Evolutionary conservation across 345 rosid species (phyloP).

Genomic region (Camelina laxa): DNA sequence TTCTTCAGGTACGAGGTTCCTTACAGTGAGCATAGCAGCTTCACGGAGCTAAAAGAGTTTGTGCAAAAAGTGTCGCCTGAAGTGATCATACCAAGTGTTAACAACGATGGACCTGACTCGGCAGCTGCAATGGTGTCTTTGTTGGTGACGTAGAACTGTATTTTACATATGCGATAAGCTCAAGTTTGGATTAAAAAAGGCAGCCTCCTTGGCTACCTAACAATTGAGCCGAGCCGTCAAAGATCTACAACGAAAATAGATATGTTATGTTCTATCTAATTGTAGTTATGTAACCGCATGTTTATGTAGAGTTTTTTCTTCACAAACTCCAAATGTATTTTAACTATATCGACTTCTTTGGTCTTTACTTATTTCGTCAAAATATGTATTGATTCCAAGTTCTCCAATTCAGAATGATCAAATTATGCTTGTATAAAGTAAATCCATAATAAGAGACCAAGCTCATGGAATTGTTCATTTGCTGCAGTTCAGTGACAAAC

Average conservation of each 20-base stretch:
- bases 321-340: background rate
- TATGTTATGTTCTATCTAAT: background rate
- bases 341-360: background rate
- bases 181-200: slow-evolving; percentile 7
- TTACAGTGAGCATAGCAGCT: slow-evolving; percentile 93
- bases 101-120: slow-evolving; percentile 79
- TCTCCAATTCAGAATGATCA: no score
- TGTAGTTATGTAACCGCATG: slow-evolving; percentile 27
- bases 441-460: no score
- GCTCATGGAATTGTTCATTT: background rate
- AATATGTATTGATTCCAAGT: no score
- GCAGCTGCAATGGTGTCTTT: slow-evolving; percentile 76
- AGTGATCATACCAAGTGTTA: slow-evolving; percentile 83
- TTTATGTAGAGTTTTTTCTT: background rate
- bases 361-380: background rate
- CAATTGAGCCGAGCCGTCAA: background rate
- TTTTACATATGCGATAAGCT: background rate
- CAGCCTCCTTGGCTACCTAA: slow-evolving; percentile 16
- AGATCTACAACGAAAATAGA: background rate
- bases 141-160: slow-evolving; percentile 49
- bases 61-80: slow-evolving; percentile 74
- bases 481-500: background rate
- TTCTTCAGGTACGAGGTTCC: slow-evolving; percentile 87
- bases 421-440: no score
- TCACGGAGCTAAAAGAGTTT: slow-evolving; percentile 79